Conservation (phyloP, 305 asterid species). For the Petunia hybrid region DNA sequence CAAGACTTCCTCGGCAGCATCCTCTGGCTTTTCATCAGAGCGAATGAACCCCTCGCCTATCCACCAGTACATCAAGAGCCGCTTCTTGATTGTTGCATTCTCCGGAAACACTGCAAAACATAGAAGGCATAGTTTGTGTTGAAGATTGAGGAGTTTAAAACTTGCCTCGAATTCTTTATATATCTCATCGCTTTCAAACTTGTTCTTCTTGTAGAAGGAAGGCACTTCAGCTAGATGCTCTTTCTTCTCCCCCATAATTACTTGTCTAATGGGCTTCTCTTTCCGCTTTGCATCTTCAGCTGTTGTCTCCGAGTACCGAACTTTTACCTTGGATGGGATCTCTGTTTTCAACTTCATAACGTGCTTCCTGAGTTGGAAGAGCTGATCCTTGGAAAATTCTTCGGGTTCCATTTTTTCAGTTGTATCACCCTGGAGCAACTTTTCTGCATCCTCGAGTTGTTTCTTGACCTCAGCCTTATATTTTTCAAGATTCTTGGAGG, state of each 20-base stretch:
- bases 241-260: background rate
- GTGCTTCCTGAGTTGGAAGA: too few relatives aligned
- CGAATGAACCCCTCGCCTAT: slow-evolving; percentile 47
- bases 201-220: slow-evolving; percentile 8
- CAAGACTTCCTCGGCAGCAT: slow-evolving; percentile 31
- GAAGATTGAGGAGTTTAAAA: slow-evolving; percentile 29
- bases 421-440: background rate
- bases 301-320: too few relatives aligned
- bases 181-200: slow-evolving; percentile 20
- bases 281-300: too few relatives aligned
- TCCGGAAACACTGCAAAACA: slow-evolving; percentile 59
- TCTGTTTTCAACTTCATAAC: too few relatives aligned
- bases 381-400: background rate
- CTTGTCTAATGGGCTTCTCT: too few relatives aligned
- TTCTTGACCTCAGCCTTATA: slow-evolving; percentile 5
- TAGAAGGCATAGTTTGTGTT: slow-evolving; percentile 47
- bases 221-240: slow-evolving; percentile 39
- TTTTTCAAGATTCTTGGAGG: background rate
- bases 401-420: slow-evolving; percentile 22
- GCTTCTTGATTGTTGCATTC: slow-evolving; percentile 48
- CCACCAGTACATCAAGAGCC: slow-evolving; percentile 63
- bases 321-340: too few relatives aligned
- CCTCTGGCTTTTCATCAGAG: slow-evolving; percentile 23
- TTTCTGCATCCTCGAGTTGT: background rate
- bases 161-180: slow-evolving; percentile 38